Base-by-base conservation (phyloP, 1,139 yeast genomes). In the Saccharomyces hybrid region DNA sequence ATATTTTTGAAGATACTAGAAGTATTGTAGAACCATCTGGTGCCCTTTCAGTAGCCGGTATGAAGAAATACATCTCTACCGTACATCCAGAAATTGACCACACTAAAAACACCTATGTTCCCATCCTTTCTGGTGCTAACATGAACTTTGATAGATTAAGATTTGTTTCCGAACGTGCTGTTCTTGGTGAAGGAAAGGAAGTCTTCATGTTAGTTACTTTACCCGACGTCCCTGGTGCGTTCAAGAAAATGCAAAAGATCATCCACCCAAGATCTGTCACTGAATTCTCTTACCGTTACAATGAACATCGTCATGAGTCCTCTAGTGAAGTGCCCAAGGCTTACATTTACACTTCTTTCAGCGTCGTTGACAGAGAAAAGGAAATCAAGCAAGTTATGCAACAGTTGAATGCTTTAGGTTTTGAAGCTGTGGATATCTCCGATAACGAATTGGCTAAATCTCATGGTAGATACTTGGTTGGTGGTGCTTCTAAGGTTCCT, bases 101-200 rank as follows among this genome's bases (percentile, higher is more conserved):
- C 67, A 73, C 82, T n/a, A 73, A 76, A 55, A 80, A 83, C 59
- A 82, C 88, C 0, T 91, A 89, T 65, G 88, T 88, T 29, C 95
- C 97, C 7, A 79, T 95, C 28, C 76, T 93, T 55, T 87, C 96
- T 38, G 99, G 98, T 57, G 99, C 99, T 41, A 93, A 93, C 73
- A 91, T 93, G 96, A 93, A 95, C 73, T 93, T 93, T 69, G 99
- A 91, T 72, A 81, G 99, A 65, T 77, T 93, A 62, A 80, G 99
- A 68, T 93, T 93, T 71, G 98, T 93, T n/a, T 84, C 96, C 57
- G 99, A 93, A 73, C 85, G 99, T 72, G 97, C 99, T 5, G 95
- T 89, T 55, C 79, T 93, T 28, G 99, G 99, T 74, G 98, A 93
- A 71, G 99, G 98, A 54, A 88, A 86, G 63, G 99, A 93, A 74